Conservation (phyloP, 495 filamentous ascomycete genomes). For the Talaromyces wortmannii region DNA sequence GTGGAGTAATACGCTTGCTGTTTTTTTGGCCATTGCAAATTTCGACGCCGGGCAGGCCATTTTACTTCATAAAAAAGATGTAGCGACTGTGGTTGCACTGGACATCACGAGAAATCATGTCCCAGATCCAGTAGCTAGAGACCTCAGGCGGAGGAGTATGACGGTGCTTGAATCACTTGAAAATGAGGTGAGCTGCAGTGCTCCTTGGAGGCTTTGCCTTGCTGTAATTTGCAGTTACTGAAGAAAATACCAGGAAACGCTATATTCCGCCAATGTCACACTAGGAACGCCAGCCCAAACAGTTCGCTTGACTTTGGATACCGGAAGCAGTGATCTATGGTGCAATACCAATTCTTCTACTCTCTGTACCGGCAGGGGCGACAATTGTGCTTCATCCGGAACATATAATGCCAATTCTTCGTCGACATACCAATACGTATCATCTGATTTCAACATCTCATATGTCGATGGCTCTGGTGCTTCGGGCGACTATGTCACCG, state of each 20-base stretch:
- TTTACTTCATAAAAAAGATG: constrained; percentile 23
- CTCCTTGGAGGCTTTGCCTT: not conserved
- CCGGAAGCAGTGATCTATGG: constrained; percentile 89
- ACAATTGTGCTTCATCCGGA: constrained; percentile 52
- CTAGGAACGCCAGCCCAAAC: constrained; percentile 63
- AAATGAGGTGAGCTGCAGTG: constrained; percentile 28
- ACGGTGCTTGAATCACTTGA: constrained; percentile 27
- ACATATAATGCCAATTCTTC: constrained; percentile 70
- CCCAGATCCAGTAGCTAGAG: constrained; percentile 22
- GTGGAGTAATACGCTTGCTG: constrained; percentile 1
- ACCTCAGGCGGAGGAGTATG: constrained; percentile 25
- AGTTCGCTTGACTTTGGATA: constrained; percentile 68
- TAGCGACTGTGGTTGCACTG: constrained; percentile 28
- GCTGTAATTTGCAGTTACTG: not conserved
- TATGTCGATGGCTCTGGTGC: constrained; percentile 87
- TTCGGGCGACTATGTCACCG: constrained; percentile 74
- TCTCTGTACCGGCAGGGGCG: constrained; percentile 39
- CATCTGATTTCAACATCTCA: constrained; percentile 78
- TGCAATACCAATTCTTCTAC: constrained; percentile 61
- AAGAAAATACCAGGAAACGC: constrained; percentile 21
- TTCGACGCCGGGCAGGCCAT: constrained; percentile 11
- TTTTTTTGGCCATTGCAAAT: constrained; percentile 6
- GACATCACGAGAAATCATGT: constrained; percentile 31
- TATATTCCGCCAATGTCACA: constrained; percentile 68
- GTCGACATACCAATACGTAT: constrained; percentile 72